Evolutionary conservation across 805 yeast species (phyloP).

Genomic region (Candida vaughaniae): DNA sequence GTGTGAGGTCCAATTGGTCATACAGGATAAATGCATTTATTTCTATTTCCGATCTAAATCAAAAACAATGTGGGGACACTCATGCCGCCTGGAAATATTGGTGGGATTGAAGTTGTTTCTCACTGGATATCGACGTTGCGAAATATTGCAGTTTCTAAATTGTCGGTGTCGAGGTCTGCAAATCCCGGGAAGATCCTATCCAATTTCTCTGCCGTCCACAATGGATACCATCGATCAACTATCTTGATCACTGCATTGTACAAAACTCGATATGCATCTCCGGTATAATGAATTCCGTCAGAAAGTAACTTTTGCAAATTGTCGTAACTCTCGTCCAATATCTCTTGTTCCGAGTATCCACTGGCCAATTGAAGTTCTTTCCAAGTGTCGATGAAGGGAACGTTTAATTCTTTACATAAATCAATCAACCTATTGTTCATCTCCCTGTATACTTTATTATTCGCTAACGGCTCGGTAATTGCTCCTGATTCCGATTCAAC

Average conservation of each 20-base stretch:
- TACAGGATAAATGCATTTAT: too few relatives aligned
- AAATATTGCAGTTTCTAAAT: background rate
- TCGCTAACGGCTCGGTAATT: conserved; percentile 25
- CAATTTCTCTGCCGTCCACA: conserved; percentile 6
- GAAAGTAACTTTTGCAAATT: conserved; percentile 14
- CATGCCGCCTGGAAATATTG: too few relatives aligned
- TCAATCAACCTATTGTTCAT: conserved; percentile 53
- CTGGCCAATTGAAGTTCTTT: conserved; percentile 35
- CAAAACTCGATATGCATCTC: conserved; percentile 50
- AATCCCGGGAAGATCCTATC: conserved; percentile 1
- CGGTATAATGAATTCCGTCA: conserved; percentile 65
- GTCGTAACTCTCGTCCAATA: conserved; percentile 34
- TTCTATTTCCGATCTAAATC: too few relatives aligned
- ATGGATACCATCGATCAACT: conserved; percentile 35
- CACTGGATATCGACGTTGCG: background rate
- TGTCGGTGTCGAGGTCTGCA: background rate
- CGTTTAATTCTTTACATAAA: conserved; percentile 44
- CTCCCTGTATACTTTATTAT: conserved; percentile 40
- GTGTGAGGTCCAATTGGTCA: too few relatives aligned
- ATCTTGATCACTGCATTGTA: conserved; percentile 41
- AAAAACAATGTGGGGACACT: too few relatives aligned
- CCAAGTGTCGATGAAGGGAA: conserved; percentile 62
- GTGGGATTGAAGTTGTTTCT: too few relatives aligned
- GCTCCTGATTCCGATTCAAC: background rate
- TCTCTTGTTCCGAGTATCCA: conserved; percentile 35